Conservation (phyloP, 495 filamentous ascomycete species). For the Rusavskia elegans region DNA sequence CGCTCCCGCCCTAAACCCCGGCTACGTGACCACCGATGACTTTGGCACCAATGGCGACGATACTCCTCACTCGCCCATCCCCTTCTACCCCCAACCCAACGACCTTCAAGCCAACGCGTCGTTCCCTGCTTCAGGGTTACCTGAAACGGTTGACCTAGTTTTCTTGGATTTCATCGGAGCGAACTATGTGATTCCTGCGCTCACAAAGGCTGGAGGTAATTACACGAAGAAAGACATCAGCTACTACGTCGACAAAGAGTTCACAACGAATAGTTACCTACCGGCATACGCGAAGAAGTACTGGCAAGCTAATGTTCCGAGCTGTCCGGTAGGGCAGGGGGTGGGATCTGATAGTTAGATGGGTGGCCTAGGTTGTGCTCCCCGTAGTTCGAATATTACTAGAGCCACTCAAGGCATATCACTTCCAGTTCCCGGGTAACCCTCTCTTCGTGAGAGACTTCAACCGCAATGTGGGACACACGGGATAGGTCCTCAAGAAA, state of each 20-base stretch:
- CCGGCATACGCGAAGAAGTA: constrained; percentile 27
- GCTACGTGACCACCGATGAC: constrained; percentile 26
- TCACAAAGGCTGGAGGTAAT: constrained; percentile 22
- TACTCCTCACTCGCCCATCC: constrained; percentile 18
- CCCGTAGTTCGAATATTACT: no score
- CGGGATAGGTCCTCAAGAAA: no score
- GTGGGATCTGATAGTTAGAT: constrained; percentile 5
- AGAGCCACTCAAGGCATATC: no score
- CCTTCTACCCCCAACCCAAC: constrained; percentile 10
- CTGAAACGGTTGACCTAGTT: constrained; percentile 17
- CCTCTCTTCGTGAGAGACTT: no score
- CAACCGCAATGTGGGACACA: no score
- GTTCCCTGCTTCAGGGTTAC: constrained; percentile 16
- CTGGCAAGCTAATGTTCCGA: constrained; percentile 28
- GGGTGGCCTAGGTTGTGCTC: no score
- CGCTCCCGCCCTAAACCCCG: constrained; percentile 16
- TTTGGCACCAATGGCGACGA: constrained; percentile 26
- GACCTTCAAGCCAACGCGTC: constrained; percentile 18
- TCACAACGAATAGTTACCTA: constrained; percentile 32
- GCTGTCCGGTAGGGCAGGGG: constrained; percentile 24
- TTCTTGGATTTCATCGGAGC: constrained; percentile 20
- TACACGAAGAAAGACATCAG: constrained; percentile 22
- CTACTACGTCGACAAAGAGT: constrained; percentile 25
- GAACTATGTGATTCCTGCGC: constrained; percentile 13
- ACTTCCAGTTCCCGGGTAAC: no score